Evolutionary conservation across 2,329 filamentous ascomycete genomes (phyloP).

Genomic region (Fusarium nygamai): DNA sequence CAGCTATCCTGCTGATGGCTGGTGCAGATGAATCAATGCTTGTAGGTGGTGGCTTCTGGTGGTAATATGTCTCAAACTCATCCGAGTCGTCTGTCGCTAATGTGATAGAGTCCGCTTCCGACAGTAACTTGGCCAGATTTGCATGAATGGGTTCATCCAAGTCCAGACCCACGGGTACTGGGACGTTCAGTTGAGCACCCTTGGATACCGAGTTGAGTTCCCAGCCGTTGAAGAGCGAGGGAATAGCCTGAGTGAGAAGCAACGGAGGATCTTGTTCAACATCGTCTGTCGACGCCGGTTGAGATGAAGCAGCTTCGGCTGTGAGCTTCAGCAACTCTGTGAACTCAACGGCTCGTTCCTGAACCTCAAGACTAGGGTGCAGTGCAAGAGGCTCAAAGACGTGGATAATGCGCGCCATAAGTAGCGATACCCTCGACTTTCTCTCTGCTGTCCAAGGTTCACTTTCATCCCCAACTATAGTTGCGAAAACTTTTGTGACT

Average conservation of each 20-base stretch:
- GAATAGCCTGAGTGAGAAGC: conserved; percentile 89
- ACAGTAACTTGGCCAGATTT: conserved; percentile 74
- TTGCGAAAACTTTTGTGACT: conserved; percentile 83
- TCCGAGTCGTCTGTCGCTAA: conserved; percentile 65
- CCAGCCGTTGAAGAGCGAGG: conserved; percentile 84
- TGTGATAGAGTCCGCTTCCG: conserved; percentile 62
- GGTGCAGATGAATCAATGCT: conserved; percentile 62
- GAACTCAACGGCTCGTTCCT: conserved; percentile 93
- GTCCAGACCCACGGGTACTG: conserved; percentile 78
- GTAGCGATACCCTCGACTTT: conserved; percentile 77
- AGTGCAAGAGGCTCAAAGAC: conserved; percentile 81
- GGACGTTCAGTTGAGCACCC: conserved; percentile 87
- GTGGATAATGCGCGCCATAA: conserved; percentile 84
- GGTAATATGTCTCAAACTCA: conserved; percentile 75
- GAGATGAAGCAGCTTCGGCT: conserved; percentile 79
- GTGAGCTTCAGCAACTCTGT: conserved; percentile 88
- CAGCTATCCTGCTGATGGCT: conserved; percentile 63
- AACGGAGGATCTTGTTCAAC: conserved; percentile 76
- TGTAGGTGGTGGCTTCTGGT: conserved; percentile 62
- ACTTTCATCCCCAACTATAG: conserved; percentile 72
- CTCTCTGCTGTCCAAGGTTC: conserved; percentile 76
- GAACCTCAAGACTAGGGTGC: conserved; percentile 91
- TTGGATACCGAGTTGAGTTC: conserved; percentile 91
- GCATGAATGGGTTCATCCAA: conserved; percentile 85
- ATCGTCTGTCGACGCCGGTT: conserved; percentile 66